Conservation (phyloP, 2,329 filamentous ascomycete species). For the Diplodia seriata region DNA sequence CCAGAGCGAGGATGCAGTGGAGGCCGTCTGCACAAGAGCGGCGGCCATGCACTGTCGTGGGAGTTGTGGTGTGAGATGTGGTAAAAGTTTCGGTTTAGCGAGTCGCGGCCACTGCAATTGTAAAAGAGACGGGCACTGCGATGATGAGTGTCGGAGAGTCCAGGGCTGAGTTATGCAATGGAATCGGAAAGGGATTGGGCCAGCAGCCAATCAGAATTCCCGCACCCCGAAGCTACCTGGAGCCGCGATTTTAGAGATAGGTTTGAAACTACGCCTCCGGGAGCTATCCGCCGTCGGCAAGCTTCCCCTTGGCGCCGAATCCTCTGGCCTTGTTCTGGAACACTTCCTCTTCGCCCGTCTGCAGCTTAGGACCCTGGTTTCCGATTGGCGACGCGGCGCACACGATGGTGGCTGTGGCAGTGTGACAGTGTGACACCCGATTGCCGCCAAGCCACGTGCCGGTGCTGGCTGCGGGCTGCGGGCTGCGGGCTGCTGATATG, state of each 20-base stretch:
- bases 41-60: too few species aligned
- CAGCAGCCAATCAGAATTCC: conserved; percentile 16
- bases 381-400: neutral
- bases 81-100: neutral
- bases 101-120: neutral
- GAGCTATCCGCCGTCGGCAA: conserved; percentile 1
- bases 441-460: neutral
- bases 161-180: conserved; percentile 2
- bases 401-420: neutral
- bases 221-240: conserved; percentile 28
- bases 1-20: neutral
- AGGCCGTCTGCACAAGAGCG: neutral
- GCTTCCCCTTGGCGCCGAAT: neutral
- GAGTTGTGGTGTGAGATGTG: neutral
- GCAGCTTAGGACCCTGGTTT: neutral
- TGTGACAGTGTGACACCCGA: neutral
- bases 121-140: too few species aligned
- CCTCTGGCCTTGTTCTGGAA: conserved; percentile 4
- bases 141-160: too few species aligned
- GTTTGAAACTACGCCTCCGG: neutral
- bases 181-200: conserved; percentile 2
- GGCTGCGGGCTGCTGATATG: too few species aligned
- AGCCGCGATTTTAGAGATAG: too few species aligned
- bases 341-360: neutral
- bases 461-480: neutral